phyloP scores from a whole-genome alignment of 2,329 filamentous ascomycete species.

The Ophiocordyceps australis region DNA sequence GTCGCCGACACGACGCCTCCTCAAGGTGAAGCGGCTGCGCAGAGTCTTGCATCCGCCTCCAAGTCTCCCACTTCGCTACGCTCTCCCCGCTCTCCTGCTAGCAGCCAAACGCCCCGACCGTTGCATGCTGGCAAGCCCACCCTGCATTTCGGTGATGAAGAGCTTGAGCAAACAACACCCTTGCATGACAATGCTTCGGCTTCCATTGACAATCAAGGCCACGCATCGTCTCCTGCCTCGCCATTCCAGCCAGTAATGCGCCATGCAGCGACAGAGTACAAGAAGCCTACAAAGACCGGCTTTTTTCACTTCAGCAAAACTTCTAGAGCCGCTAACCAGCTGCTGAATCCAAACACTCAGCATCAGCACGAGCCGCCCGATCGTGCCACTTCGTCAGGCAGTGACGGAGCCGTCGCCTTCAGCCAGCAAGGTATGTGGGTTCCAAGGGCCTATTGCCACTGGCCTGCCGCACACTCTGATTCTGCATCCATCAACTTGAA shows the following conservation, averaged over 20 bases:
- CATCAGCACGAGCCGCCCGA: conserved; percentile 17
- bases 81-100: conserved; percentile 25
- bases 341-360: conserved; percentile 8
- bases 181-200: conserved; percentile 7
- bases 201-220: conserved; percentile 6
- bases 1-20: conserved; percentile 9
- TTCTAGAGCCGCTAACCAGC: conserved; percentile 20
- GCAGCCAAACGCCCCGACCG: conserved; percentile 15
- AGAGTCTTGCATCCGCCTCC: conserved; percentile 10
- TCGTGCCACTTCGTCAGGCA: conserved; percentile 18
- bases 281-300: conserved; percentile 25
- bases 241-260: conserved; percentile 7
- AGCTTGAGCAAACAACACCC: conserved; percentile 8
- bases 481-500: not conserved
- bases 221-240: conserved; percentile 6
- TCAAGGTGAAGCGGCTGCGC: conserved; percentile 11
- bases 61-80: conserved; percentile 19
- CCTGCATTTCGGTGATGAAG: conserved; percentile 4
- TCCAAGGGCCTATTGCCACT: conserved; percentile 1
- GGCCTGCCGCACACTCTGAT: not conserved
- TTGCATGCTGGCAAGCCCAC: conserved; percentile 6
- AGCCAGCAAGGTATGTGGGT: conserved; percentile 14
- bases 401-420: conserved; percentile 11
- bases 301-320: conserved; percentile 33
- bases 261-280: conserved; percentile 14